Base-by-base conservation (phyloP, 495 filamentous ascomycete species). In the Penicillium ochrochloron region DNA sequence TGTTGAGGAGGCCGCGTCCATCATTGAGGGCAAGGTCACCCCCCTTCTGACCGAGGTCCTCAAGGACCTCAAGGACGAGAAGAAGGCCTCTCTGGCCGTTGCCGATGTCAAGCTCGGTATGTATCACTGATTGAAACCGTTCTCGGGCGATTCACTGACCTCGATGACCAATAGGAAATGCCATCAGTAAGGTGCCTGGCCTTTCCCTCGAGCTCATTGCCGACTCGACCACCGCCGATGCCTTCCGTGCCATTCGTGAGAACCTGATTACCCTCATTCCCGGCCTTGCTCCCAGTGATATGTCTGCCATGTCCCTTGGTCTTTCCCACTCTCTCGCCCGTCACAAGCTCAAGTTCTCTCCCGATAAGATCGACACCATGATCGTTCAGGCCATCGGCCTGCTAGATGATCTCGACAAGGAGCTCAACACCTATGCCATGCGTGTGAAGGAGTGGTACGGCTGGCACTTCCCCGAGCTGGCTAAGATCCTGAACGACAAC, bases 361-460 rank as follows among this genome's bases (percentile, higher is more conserved):
- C 95, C 51, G 95, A 99, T 70, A 99, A 99, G 83, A 96, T 99
- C 61, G 95, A 99, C 70, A 94, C 93, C 57, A 99, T 99, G 95
- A 97, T 99, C 67, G 92, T 99, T 42, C 95, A 98, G 79, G 92
- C 95, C 60, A 96, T 99, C 70, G 88, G 89, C 29, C 88, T 97
- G 52, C 83, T 99, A 25, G 95, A 99, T 75, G 95, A 98, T 67
- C 80, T 98, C 44, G 95, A 99, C 83, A 99, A 99, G 84, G 96
- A 99, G 76, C 82, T 99, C 55, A 99, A 99, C 80, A 94, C 89
- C 66, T 97, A 97, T 71, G 96, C 95, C 68, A 99, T 99, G 95
- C 84, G 95, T 73, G 93, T 97, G 57, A 97, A 97, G 87, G 95
- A 99, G 78, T 99, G 95, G 95, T 99, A 99, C 71, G 95, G 95